Base-by-base conservation (phyloP, 2,329 filamentous ascomycete genomes). In the Thielaviopsis cerberus region DNA sequence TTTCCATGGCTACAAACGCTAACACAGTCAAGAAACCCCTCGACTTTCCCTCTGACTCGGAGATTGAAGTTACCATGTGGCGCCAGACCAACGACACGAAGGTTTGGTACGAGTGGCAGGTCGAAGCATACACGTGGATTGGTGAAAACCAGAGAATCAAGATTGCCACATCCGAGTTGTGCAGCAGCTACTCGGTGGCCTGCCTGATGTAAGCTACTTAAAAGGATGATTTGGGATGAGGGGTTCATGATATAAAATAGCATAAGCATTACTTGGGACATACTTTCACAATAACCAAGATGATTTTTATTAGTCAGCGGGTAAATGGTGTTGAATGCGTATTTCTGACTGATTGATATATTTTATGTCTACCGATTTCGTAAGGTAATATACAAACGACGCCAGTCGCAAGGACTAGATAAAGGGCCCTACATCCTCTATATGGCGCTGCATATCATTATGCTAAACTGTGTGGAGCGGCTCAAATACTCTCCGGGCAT, bases 21-120 rank as follows among this genome's bases (percentile, higher is more conserved):
- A 24, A 54, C 56, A 20, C 26, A n/a, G 15, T 41, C 51, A 63
- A 94, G 89, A 82, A 81, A 64, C 91, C 92, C 0, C 75, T 98
- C 15, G 86, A 88, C 67, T 81, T 94, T 63, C 91, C 92, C 0
- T 85, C 88, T 59, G 82, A 88, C 63, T 83, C 85, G 0, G 88
- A 95, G 69, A 75, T 97, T 4, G 86, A 94, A 64, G 82, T 96
- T 41, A 92, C 83, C 67, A 96, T 98, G 82, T 96, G 89, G 86
- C 80, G 92, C 55, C 87, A 94, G 71, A 97, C 92, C 0, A 91
- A 98, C 67, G 88, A 96, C 67, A 81, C 85, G 41, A 94, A 87
- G 69, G 92, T 98, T 7, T 98, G 92, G 94, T 98, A 98, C 69
- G 92, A 98, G 69, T 98, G 92, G 92, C 76, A 92, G 61, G 83